Evolutionary conservation across 2,329 filamentous ascomycete genomes (phyloP), one percentile per base, ranked within the genome.

Genomic region (Fusarium sp.): DNA sequence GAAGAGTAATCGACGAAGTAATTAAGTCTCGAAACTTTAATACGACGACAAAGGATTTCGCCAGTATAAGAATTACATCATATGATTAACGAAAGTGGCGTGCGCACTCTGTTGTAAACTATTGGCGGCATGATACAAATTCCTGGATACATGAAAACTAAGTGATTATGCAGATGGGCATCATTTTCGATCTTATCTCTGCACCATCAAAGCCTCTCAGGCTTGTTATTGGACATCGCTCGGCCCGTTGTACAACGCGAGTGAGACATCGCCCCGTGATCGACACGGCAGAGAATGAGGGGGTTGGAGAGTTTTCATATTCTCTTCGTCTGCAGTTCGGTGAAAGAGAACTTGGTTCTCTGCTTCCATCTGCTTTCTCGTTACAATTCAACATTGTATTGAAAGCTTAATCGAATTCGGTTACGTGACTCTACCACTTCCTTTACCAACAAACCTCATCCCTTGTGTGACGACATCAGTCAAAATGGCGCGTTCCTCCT

Each of bases 221-320:
- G 21, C 4, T 2, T 21, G 21, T 43, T 17, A 43, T 42, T 57
- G 42, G 40, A 11, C 0, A 6, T 37, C 14, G 33, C 43, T 21
- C 21, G 11, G 35, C 40, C 8, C 8, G 18, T 18, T 58, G 47
- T 51, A 20, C 29, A 21, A 49, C 57, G n/a, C 20, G 6, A 50
- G 18, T 59, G 52, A 59, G 51, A 59, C 57, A 58, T 55, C 4
- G 23, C 20, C 55, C 21, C 49, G 40, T 58, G 49, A 58, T 45
- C 49, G 41, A 39, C 20, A 31, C 39, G 11, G 7, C 36, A 55
- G 9, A 21, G 5, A 18, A 29, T 50, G 51, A 50, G 51, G 51
- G 51, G 51, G 33, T 39, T 13, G 25, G n/a, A 3, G 5, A 10
- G 18, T 6, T 0, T n/a, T 29, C 11, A 7, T 10, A n/a, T 15